Conservation (phyloP, 345 rosid species). For the Dimocarpus longan region DNA sequence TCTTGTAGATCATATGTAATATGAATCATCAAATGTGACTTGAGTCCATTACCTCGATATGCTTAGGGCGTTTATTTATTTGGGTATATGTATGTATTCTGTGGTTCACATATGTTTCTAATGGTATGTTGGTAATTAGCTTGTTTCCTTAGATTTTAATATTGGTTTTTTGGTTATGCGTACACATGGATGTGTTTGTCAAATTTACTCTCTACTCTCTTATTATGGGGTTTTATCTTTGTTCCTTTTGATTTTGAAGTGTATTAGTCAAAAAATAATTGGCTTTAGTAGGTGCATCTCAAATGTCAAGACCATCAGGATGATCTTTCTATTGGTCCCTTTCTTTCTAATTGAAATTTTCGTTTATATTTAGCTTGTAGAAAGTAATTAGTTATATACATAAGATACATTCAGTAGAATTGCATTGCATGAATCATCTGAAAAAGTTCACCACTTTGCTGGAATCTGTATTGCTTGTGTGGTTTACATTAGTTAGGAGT, state of each 20-base stretch:
- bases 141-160: background rate
- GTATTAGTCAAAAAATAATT: background rate
- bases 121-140: background rate
- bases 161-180: background rate
- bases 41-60: too few relatives aligned
- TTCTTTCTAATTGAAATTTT: background rate
- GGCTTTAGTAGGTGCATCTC: background rate
- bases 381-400: background rate
- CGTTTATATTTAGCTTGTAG: constrained; percentile 1
- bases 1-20: too few relatives aligned
- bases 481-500: too few relatives aligned
- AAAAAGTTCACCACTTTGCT: too few relatives aligned
- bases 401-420: too few relatives aligned
- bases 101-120: background rate
- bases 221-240: background rate
- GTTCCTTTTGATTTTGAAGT: background rate
- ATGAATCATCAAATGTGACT: too few relatives aligned
- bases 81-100: too few relatives aligned
- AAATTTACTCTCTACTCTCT: background rate
- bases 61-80: too few relatives aligned
- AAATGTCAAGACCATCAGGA: background rate
- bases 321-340: too few relatives aligned
- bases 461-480: too few relatives aligned
- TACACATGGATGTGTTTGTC: background rate
- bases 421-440: too few relatives aligned